phyloP scores from a whole-genome alignment of 2,329 filamentous ascomycete species.

The Bipolaris zeicola region DNA sequence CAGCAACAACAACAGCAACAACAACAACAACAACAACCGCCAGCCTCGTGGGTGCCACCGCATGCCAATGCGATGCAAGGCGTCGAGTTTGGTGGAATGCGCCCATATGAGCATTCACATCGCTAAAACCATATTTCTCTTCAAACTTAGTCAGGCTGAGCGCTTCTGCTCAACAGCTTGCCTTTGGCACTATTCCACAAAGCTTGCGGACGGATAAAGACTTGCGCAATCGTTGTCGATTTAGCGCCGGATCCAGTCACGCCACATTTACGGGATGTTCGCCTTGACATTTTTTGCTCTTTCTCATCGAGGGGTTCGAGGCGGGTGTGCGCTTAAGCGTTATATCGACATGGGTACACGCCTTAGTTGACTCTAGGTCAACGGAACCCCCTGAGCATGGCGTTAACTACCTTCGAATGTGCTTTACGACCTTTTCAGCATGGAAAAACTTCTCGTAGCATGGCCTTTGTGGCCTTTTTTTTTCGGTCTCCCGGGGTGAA shows the following conservation, averaged over 20 bases:
- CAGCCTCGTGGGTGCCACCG: constrained; percentile 43
- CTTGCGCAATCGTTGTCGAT: neutral
- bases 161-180: neutral
- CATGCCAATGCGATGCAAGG: constrained; percentile 53
- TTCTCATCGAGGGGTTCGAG: neutral
- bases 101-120: constrained; percentile 45
- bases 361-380: neutral
- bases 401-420: constrained; percentile 6
- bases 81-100: constrained; percentile 53
- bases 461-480: constrained; percentile 6
- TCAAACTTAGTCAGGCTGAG: neutral
- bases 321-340: constrained; percentile 1
- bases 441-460: constrained; percentile 6
- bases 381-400: constrained; percentile 1
- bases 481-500: neutral
- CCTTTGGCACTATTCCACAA: neutral
- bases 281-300: neutral
- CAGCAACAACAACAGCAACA: constrained; percentile 30
- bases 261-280: neutral
- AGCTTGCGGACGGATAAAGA: neutral
- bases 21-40: constrained; percentile 38
- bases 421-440: constrained; percentile 9
- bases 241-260: neutral
- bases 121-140: constrained; percentile 23
- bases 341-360: neutral